A percentile compares a stretch with the other conserved stretches of the same genome.
Evolutionary conservation across 2,329 filamentous ascomycete species (phyloP).

Genomic region (Westerdykella ornata): DNA sequence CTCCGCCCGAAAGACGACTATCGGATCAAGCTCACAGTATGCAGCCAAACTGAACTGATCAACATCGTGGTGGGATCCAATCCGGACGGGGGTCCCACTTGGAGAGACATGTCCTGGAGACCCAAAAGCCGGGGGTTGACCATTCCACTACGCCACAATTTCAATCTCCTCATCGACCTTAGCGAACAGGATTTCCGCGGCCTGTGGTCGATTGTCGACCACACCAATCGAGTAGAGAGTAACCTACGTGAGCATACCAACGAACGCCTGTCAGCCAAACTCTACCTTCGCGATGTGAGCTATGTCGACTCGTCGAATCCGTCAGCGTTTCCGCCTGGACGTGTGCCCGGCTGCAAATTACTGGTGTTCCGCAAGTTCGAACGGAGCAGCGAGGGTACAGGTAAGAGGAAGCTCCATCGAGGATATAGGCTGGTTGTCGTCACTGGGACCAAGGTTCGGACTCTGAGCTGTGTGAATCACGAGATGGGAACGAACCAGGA

Average conservation of each 20-base stretch:
- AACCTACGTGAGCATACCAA: conserved; percentile 62
- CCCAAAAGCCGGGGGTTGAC: conserved; percentile 59
- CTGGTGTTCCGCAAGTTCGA: conserved; percentile 66
- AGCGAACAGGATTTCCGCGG: conserved; percentile 70
- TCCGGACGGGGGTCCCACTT: conserved; percentile 62
- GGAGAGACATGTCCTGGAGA: conserved; percentile 78
- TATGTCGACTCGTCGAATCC: conserved; percentile 71
- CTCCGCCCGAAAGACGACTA: conserved; percentile 63
- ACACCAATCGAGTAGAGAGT: conserved; percentile 67
- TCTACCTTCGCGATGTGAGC: conserved; percentile 66
- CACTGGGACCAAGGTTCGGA: conserved; percentile 70
- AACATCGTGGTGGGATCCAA: conserved; percentile 67
- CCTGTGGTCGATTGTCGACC: conserved; percentile 78
- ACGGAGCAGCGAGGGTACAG: conserved; percentile 64
- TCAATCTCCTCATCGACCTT: conserved; percentile 64
- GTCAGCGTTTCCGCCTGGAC: conserved; percentile 67
- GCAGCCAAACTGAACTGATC: conserved; percentile 72
- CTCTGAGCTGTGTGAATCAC: conserved; percentile 69
- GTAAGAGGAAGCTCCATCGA: conserved; percentile 64
- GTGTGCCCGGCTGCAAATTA: conserved; percentile 63
- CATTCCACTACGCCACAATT: conserved; percentile 67
- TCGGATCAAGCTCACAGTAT: conserved; percentile 64
- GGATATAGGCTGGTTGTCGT: conserved; percentile 74
- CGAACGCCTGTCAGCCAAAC: conserved; percentile 63
- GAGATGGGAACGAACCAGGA: conserved; percentile 53